Percentiles rank a stretch among this genome's conserved stretches.
phyloP scores from a whole-genome alignment of 345 rosid species.

The Psidium guajava region DNA sequence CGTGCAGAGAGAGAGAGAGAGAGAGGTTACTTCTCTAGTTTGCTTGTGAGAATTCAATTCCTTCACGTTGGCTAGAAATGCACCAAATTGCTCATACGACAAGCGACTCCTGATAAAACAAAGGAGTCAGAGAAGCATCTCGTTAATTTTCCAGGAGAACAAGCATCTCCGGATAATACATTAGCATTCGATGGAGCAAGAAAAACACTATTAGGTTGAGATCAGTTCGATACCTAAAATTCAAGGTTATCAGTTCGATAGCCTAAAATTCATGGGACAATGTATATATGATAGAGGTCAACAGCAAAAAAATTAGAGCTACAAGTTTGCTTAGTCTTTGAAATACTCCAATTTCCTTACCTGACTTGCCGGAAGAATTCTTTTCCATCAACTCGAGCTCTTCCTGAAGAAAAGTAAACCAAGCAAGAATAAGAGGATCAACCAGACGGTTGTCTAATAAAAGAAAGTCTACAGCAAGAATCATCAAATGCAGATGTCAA shows the following conservation, averaged over 20 bases:
- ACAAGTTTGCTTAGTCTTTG: neutral
- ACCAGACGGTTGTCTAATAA: neutral
- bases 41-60: slow-evolving; percentile 89
- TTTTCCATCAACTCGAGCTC: slow-evolving; percentile 86
- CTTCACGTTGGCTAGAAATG: slow-evolving; percentile 86
- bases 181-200: neutral
- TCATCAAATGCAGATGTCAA: neutral
- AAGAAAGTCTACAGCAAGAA: neutral
- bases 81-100: slow-evolving; percentile 88
- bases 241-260: too few species aligned
- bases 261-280: neutral
- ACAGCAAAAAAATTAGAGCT: neutral
- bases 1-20: neutral
- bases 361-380: slow-evolving; percentile 97
- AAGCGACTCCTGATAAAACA: slow-evolving; percentile 45
- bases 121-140: neutral
- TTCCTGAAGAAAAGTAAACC: slow-evolving; percentile 29
- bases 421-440: neutral
- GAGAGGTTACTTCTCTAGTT: slow-evolving; percentile 53
- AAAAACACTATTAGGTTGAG: neutral
- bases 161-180: neutral
- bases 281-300: neutral
- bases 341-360: slow-evolving; percentile 18
- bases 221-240: neutral
- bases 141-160: neutral